Conservation (phyloP, 1,139 yeast species). For the Yamadazyma aaseri region DNA sequence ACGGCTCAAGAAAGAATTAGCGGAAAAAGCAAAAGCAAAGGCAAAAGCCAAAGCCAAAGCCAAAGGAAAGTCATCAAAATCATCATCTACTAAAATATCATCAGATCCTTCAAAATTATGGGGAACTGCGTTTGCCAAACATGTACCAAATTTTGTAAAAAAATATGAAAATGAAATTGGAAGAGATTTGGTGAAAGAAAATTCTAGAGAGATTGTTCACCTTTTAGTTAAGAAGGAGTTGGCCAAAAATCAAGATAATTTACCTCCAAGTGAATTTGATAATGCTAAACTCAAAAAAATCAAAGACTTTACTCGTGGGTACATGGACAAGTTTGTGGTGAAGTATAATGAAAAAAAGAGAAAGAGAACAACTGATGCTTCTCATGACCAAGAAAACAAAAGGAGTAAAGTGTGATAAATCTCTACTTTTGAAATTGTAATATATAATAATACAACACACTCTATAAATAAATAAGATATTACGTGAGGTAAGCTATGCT, state of each 20-base stretch:
- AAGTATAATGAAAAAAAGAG: constrained; percentile 48
- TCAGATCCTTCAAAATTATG: constrained; percentile 37
- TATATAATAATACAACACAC: constrained; percentile 4
- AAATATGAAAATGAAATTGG: constrained; percentile 67
- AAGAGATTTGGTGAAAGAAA: constrained; percentile 68
- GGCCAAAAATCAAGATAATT: constrained; percentile 36
- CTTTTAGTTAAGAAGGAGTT: constrained; percentile 64
- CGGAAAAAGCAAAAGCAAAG: constrained; percentile 11
- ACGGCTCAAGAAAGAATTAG: constrained; percentile 12
- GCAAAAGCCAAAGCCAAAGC: constrained; percentile 14
- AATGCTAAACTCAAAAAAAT: constrained; percentile 67
- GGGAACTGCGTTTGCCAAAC: constrained; percentile 64
- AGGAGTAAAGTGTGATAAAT: constrained; percentile 5
- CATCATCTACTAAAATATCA: constrained; percentile 8
- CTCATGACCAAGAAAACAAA: constrained; percentile 7
- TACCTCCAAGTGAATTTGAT: constrained; percentile 58
- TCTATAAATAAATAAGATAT: constrained; percentile 8
- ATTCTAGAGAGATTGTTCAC: constrained; percentile 76
- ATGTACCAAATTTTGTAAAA: constrained; percentile 77
- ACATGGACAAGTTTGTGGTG: constrained; percentile 71
- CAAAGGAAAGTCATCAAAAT: constrained; percentile 13
- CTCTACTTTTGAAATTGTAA: constrained; percentile 4
- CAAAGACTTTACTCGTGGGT: constrained; percentile 58
- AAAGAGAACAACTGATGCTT: constrained; percentile 18
- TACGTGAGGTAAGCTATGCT: too few species aligned